These are phyloP conservation scores for Gonium pectorale DNA, from an alignment of 139 green algal species.

Conservation along the genomic window DNA sequence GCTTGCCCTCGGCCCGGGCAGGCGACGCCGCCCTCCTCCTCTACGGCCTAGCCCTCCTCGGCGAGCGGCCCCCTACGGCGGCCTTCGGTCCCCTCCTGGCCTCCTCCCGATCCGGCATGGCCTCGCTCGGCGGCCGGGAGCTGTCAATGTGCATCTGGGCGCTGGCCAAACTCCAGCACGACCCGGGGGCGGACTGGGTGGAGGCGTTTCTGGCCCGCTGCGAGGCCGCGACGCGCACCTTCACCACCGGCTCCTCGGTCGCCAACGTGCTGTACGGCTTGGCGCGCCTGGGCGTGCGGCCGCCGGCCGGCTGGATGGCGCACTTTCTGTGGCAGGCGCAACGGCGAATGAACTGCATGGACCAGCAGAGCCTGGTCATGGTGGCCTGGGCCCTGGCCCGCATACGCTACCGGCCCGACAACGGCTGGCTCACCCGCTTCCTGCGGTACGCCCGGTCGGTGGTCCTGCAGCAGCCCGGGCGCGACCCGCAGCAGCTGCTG, in stretches of 20 bases:
- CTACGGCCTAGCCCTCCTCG: slow-evolving; percentile 46
- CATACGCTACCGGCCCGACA: slow-evolving; percentile 38
- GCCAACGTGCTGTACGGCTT: slow-evolving; percentile 17
- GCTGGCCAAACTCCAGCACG: slow-evolving; percentile 29
- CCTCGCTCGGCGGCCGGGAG: slow-evolving; percentile 24
- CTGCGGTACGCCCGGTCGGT: background rate
- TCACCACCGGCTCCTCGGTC: background rate
- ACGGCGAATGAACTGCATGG: slow-evolving; percentile 40
- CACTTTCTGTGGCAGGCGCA: slow-evolving; percentile 52
- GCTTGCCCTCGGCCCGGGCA: background rate
- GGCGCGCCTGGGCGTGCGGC: slow-evolving; percentile 6
- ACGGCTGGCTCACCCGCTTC: slow-evolving; percentile 17
- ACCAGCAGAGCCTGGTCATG: slow-evolving; percentile 34
- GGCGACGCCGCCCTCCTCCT: background rate
- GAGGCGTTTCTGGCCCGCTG: slow-evolving; percentile 1
- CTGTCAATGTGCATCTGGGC: slow-evolving; percentile 42
- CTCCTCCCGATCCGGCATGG: slow-evolving; percentile 17
- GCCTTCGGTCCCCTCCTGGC: slow-evolving; percentile 17
- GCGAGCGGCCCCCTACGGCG: background rate
- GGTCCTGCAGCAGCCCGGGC: background rate
- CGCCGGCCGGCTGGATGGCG: slow-evolving; percentile 35
- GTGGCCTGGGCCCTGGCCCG: slow-evolving; percentile 43
- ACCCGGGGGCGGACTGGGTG: slow-evolving; percentile 37
- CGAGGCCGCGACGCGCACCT: slow-evolving; percentile 22
- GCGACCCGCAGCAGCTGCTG: background rate